A percentile compares a stretch with the other conserved stretches of the same genome.
Conservation (phyloP, 805 yeast genomes). For the Teunomyces panamensis region DNA sequence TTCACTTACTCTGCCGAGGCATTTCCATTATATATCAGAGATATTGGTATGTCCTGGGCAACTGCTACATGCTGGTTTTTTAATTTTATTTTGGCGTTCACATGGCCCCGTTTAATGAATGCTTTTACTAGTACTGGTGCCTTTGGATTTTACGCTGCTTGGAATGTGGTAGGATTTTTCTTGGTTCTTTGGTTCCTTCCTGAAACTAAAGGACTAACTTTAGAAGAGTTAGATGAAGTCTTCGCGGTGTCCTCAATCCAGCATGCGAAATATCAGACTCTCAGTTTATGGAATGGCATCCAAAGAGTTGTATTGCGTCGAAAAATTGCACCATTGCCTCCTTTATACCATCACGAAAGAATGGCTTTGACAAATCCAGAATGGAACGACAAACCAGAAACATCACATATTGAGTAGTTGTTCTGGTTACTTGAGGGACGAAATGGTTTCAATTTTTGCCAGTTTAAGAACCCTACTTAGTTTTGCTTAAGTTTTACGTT, state of each 20-base stretch:
- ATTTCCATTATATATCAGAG: slow-evolving; percentile 74
- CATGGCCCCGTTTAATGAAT: slow-evolving; percentile 71
- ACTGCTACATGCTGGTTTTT: slow-evolving; percentile 75
- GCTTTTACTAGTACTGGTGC: slow-evolving; percentile 81
- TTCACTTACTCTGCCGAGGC: slow-evolving; percentile 87
- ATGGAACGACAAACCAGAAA: slow-evolving; percentile 61
- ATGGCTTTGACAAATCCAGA: slow-evolving; percentile 58
- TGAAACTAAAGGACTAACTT: slow-evolving; percentile 67
- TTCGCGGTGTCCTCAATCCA: slow-evolving; percentile 56
- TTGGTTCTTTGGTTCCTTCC: slow-evolving; percentile 70
- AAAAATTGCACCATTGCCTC: slow-evolving; percentile 48
- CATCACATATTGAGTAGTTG: slow-evolving; percentile 45
- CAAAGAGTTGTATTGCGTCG: slow-evolving; percentile 46
- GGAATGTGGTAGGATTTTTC: slow-evolving; percentile 72
- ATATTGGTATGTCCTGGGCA: slow-evolving; percentile 76
- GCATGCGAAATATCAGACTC: slow-evolving; percentile 48
- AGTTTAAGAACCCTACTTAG: background rate
- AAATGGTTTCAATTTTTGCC: background rate
- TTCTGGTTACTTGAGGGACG: too few relatives aligned
- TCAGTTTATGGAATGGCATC: slow-evolving; percentile 37
- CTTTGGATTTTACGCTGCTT: slow-evolving; percentile 83
- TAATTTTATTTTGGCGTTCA: slow-evolving; percentile 65
- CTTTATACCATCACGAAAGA: slow-evolving; percentile 56
- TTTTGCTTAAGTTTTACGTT: background rate
- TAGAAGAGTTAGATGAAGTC: slow-evolving; percentile 75